These are phyloP conservation scores for Rugonectria rugulosa DNA, from an alignment of 2,329 filamentous ascomycete genomes.

Conservation along the genomic window DNA sequence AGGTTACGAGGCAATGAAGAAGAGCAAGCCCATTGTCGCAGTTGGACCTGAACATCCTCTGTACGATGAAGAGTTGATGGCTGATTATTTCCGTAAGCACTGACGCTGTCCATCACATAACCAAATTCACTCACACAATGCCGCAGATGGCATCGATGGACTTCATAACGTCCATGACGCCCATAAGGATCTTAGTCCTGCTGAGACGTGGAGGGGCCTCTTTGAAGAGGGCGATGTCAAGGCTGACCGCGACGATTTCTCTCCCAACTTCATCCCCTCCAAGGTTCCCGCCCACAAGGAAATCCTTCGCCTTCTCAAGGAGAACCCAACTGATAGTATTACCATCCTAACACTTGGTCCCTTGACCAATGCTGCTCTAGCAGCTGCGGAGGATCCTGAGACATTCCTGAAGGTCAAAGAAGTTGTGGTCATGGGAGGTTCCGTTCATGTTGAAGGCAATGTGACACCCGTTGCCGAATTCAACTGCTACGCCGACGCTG, in stretches of 20 bases:
- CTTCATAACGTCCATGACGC: constrained; percentile 77
- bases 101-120: neutral
- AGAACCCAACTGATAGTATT: constrained; percentile 83
- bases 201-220: constrained; percentile 76
- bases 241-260: constrained; percentile 53
- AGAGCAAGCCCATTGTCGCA: constrained; percentile 82
- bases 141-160: constrained; percentile 75
- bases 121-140: constrained; percentile 12
- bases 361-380: constrained; percentile 90
- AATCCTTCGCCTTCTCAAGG: constrained; percentile 84
- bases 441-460: constrained; percentile 82
- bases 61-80: constrained; percentile 80
- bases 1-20: constrained; percentile 76
- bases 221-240: constrained; percentile 56
- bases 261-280: constrained; percentile 77
- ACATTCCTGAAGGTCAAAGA: constrained; percentile 90
- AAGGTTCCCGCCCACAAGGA: constrained; percentile 78
- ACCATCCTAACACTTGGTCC: constrained; percentile 92
- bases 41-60: constrained; percentile 87
- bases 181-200: constrained; percentile 77
- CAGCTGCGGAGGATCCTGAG: constrained; percentile 86
- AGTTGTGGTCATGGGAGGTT: constrained; percentile 94
- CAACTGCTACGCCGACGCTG: constrained; percentile 90
- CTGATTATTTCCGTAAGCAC: constrained; percentile 84
- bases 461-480: constrained; percentile 89